A percentile compares a stretch with the other conserved stretches of the same genome.
Conservation (phyloP, 2,329 filamentous ascomycete genomes). For the Madurella fahalii region DNA sequence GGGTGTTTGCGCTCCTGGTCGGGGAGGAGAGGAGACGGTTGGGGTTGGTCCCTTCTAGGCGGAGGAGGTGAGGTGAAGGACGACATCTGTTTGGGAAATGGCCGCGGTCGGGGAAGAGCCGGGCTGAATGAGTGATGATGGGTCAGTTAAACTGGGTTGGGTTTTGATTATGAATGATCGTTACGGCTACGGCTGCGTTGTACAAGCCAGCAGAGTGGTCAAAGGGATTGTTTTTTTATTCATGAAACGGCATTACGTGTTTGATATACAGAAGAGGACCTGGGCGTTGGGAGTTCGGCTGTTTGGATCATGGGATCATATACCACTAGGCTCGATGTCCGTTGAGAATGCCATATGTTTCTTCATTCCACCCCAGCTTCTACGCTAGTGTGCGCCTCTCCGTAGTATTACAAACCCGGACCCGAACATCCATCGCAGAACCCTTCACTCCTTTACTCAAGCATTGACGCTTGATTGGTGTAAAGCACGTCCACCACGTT, state of each 20-base stretch:
- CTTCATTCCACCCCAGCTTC: slow-evolving; percentile 4
- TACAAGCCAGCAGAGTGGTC: too few species aligned
- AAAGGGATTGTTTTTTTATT: too few species aligned
- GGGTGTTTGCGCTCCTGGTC: slow-evolving; percentile 51
- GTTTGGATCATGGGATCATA: neutral
- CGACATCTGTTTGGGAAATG: slow-evolving; percentile 15
- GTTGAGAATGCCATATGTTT: slow-evolving; percentile 1
- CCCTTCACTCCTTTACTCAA: slow-evolving; percentile 60
- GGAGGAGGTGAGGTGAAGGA: slow-evolving; percentile 26
- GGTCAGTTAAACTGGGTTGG: too few species aligned
- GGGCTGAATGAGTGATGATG: too few species aligned
- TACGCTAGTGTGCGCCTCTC: neutral
- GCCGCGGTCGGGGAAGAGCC: too few species aligned
- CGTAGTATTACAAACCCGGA: slow-evolving; percentile 10
- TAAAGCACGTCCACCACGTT: slow-evolving; percentile 97
- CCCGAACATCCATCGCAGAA: slow-evolving; percentile 3
- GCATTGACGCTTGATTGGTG: slow-evolving; percentile 91
- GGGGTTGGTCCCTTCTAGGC: slow-evolving; percentile 22
- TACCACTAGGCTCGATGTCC: slow-evolving; percentile 11
- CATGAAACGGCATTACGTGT: neutral
- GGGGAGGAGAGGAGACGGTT: slow-evolving; percentile 43
- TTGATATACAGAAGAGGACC: neutral
- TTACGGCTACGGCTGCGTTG: too few species aligned
- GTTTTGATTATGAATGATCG: neutral
- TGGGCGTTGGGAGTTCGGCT: neutral